Evolutionary conservation across 805 yeast genomes (phyloP).

Genomic region (Pichia membranifaciens): DNA sequence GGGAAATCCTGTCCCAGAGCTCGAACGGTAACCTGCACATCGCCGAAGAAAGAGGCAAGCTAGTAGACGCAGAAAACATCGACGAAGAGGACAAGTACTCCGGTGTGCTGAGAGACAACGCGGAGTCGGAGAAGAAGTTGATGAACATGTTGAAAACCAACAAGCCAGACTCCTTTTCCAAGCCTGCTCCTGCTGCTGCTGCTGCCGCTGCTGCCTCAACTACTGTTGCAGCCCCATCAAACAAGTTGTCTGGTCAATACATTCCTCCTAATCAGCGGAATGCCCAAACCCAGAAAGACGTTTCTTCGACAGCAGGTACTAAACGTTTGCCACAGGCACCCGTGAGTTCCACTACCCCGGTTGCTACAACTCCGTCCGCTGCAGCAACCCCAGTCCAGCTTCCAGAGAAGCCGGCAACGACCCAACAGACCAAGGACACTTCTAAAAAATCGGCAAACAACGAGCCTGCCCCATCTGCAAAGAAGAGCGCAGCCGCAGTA

Average conservation of each 20-base stretch:
- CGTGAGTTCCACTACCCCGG: background rate
- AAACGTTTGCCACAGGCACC: background rate
- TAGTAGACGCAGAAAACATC: constrained; percentile 73
- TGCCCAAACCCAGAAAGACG: background rate
- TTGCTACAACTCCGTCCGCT: background rate
- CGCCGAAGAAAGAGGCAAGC: constrained; percentile 85
- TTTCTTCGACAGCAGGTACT: background rate
- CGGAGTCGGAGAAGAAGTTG: constrained; percentile 21
- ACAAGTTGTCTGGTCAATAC: constrained; percentile 2
- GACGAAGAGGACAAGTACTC: constrained; percentile 97
- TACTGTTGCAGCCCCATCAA: background rate
- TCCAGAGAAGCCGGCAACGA: constrained; percentile 1
- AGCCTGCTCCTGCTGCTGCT: constrained; percentile 55
- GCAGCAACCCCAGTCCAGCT: background rate
- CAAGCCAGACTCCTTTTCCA: background rate
- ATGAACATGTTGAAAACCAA: constrained; percentile 23
- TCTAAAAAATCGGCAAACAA: background rate
- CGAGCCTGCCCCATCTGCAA: background rate
- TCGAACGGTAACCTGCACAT: constrained; percentile 67
- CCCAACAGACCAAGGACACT: background rate
- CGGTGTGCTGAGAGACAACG: constrained; percentile 66
- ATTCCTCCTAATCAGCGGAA: background rate
- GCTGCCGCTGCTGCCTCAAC: constrained; percentile 8
- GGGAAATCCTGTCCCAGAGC: constrained; percentile 69
- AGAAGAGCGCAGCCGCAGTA: background rate